Evolutionary conservation across 2,329 filamentous ascomycete species (phyloP), one percentile per base, ranked within the genome.

Genomic region (Penicillium sp.): DNA sequence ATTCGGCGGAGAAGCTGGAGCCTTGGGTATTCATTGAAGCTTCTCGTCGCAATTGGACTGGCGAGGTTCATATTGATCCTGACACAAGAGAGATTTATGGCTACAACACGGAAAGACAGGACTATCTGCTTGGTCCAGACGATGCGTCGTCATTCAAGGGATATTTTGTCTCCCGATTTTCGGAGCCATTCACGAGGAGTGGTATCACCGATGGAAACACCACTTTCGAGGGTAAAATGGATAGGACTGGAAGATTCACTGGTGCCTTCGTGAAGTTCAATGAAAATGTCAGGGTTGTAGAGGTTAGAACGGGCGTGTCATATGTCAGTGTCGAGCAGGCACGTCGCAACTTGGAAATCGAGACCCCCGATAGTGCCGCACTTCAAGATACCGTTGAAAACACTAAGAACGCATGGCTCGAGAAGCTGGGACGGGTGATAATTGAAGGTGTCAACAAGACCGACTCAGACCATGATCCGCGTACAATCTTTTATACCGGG

Each of bases 121-220:
- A 80, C 50, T 80, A 79, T 49, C 67, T 69, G 6, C 59, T 81
- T 0, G 78, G 78, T 1, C 77, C 78, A 2, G 69, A 75, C 42
- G 72, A 67, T 20, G 75, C 78, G 1, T 50, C 65, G 3, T 72
- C 69, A 0, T 80, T 80, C 58, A 72, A 67, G 2, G 74, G 76
- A 7, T 79, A 78, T 58, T 80, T 80, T 51, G 77, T 80, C 0
- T 77, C 77, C 9, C 73, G 75, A 3, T 81, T 80, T 55, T 80
- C 77, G 0, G 64, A 74, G 42, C 72, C 74, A 0, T 79, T 80
- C 53, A 50, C 45, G 2, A 70, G 68, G 0, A 71, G 72, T 55
- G 77, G 77, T 3, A 69, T 73, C 1, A 63, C 72, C 0, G 59
- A 67, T 4, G 74, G 70, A 1, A 66, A 64, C 0, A 55, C 69